Evolutionary conservation across 495 filamentous ascomycete species (phyloP), one percentile per base, ranked within the genome.

Genomic region (Aspergillus saccharolyticus): DNA sequence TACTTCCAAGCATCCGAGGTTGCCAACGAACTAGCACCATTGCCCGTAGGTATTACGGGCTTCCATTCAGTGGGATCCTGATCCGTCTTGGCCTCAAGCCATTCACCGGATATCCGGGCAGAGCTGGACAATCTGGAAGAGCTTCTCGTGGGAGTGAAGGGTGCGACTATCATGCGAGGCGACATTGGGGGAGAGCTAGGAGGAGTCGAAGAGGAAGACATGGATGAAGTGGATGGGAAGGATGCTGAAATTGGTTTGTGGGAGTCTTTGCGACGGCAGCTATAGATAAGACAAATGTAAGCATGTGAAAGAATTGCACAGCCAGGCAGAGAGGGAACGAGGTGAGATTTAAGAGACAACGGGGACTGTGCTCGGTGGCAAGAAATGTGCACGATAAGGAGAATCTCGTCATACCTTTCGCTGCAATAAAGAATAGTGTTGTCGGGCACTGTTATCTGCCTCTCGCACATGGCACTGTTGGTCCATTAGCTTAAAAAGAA

Each of bases 401-500:
- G 21, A 55, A 14, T 18, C 20, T 55, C 69, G 58, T 77, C 69
- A 59, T 77, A 80, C 79, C 75, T 74, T 73, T 81, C 78, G 60
- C 78, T 80, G 68, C 80, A 82, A 62, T 82, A 82, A 25, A 82
- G 72, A 39, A 87, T 77, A 14, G 77, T 78, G 60, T 81, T 80
- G 66, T 83, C 79, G 42, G 86, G 87, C 39, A 82, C 76, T 17
- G 81, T 76, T 54, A 88, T 86, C 67, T 89, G 86, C 65, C 81
- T 82, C 59, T 85, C 81, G 69, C 86, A 90, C 66, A 81, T 80
- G 47, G 81, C 75, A 63, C 84, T 85, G 67, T 42, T 64, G 53
- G 22, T 60, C 19, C 39, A 63, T 74, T 61, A 73, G 67, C 60
- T 59, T 56, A 56, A 54, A 64, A 59, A 56, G 33, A 39, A 39